Base-by-base conservation (phyloP, 345 rosid species). In the Turritis glabra region DNA sequence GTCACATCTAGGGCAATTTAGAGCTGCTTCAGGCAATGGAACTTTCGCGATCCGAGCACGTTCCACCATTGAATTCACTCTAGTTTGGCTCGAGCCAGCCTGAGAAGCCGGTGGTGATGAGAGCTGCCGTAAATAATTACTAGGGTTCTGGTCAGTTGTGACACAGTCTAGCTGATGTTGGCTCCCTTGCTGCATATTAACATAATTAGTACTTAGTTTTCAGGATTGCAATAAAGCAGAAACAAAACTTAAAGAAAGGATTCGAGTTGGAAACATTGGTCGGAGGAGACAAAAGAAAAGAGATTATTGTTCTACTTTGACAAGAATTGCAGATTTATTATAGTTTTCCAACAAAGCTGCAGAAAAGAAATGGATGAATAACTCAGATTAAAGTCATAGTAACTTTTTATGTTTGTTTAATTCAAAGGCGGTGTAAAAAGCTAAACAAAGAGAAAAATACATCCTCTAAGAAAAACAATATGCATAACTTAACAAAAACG, bases 1-100 rank as follows among this genome's bases (percentile, higher is more conserved):
- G 5, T 86, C 92, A 69, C 97, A 91, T 79, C 97, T 82, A 6
- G 97, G 97, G 69, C 97, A 91, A 74, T 87, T 89, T 7, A 87
- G 76, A 35, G 88, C 84, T 64, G 79, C 37, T 43, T 89, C 92
- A 15, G 94, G 94, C 66, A 82, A 87, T 11, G 88, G 85, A 14
- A 87, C 26, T 77, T 87, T 91, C 17, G 94, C 92, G 17, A 78
- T 67, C 14, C 81, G 67, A 74, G 92, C 94, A 71, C 90, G 89
- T 78, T 91, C 92, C 15, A 90, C 84, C 92, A 85, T 82, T 8
- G 94, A 91, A 7, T 85, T 86, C 63, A 96, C 93, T 51, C 93
- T 79, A 29, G 71, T 29, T 32, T 78, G 77, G 73, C 77, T 72
- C 25, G 77, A 47, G 56, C 68, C 73, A 57, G 64, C 77, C 26